These are phyloP conservation scores for Neopestalotiopsis rosae DNA, from an alignment of 2,329 filamentous ascomycete species.

Conservation along the genomic window DNA sequence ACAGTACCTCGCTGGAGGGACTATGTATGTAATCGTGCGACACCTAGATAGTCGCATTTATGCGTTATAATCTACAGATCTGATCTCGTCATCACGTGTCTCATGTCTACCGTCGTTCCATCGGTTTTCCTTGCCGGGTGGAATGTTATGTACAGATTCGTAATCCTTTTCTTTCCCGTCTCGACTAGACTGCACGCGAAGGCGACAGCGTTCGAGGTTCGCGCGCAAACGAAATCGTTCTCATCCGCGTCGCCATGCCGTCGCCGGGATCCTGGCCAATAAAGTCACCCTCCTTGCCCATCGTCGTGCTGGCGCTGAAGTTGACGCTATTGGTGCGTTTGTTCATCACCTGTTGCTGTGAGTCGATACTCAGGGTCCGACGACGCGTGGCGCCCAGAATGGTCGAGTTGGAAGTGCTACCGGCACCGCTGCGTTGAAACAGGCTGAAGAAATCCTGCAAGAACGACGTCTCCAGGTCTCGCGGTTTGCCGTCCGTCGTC, in stretches of 20 bases:
- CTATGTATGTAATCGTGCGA: too few relatives aligned
- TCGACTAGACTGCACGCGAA: neutral
- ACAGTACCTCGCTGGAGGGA: too few relatives aligned
- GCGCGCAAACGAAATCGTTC: constrained; percentile 26
- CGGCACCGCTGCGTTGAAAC: constrained; percentile 30
- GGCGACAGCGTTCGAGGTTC: constrained; percentile 4
- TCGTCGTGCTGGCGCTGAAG: constrained; percentile 21
- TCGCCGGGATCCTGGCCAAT: constrained; percentile 21
- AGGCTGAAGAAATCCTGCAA: constrained; percentile 47
- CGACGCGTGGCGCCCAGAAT: constrained; percentile 26
- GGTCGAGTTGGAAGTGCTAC: constrained; percentile 28
- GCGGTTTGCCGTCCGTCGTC: constrained; percentile 49
- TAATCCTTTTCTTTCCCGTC: neutral
- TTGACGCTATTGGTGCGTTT: constrained; percentile 13
- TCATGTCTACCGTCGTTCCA: neutral
- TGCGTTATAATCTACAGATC: neutral
- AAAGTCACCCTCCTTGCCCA: constrained; percentile 23
- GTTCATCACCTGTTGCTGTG: constrained; percentile 11
- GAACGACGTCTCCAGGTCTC: constrained; percentile 47
- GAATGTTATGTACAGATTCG: neutral
- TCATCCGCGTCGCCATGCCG: constrained; percentile 16
- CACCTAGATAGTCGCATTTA: too few relatives aligned
- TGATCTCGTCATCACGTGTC: neutral
- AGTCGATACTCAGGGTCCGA: constrained; percentile 13
- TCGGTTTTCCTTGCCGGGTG: neutral